phyloP scores from a whole-genome alignment of 441 rosid species.

The Pelargonium cotyledonis region DNA sequence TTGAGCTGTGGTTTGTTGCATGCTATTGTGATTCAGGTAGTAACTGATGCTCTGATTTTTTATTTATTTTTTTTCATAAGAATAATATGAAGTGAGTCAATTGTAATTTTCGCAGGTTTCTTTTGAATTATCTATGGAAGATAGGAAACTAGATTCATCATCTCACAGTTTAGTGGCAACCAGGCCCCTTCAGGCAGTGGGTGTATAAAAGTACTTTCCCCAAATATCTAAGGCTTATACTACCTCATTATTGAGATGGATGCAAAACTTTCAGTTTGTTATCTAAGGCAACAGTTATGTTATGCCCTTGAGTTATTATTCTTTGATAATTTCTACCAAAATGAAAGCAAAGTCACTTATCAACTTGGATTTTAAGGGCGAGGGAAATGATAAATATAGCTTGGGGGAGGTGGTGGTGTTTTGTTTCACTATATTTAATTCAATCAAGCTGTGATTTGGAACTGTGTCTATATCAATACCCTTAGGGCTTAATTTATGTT shows the following conservation, averaged over 20 bases:
- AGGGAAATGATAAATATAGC: no score
- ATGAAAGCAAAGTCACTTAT: no score
- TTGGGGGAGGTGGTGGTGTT: no score
- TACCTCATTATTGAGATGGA: background rate
- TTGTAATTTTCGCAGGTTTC: no score
- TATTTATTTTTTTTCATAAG: no score
- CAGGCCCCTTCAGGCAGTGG: background rate
- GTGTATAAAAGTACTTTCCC: background rate
- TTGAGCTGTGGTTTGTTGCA: no score
- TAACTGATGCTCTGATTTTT: no score
- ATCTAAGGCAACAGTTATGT: background rate
- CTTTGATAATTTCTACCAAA: background rate
- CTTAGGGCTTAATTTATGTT: background rate
- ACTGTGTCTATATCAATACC: background rate
- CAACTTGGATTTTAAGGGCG: no score
- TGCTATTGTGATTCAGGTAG: no score
- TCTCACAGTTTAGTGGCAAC: slow-evolving; percentile 5
- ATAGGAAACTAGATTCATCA: background rate
- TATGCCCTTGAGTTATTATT: background rate
- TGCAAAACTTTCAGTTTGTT: background rate
- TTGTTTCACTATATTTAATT: background rate
- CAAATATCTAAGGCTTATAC: background rate
- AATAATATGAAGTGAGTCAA: no score
- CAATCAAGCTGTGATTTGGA: background rate
- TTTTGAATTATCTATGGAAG: background rate